phyloP scores from a whole-genome alignment of 345 rosid genomes.

The Hibiscus syriacus region DNA sequence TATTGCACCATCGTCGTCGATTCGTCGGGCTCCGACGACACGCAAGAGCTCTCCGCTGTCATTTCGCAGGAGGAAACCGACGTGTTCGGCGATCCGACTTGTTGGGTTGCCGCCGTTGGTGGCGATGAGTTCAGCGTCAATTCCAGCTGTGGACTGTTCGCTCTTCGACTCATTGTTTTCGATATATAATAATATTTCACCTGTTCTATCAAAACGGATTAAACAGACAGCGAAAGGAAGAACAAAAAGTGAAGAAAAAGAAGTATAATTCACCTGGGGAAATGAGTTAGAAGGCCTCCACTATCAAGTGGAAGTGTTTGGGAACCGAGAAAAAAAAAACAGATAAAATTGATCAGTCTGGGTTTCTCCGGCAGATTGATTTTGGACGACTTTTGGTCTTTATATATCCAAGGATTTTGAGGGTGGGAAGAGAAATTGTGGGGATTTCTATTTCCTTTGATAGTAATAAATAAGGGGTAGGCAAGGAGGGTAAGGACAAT shows the following conservation, averaged over 20 bases:
- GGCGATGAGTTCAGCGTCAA: constrained; percentile 45
- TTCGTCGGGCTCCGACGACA: constrained; percentile 30
- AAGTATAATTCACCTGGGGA: background rate
- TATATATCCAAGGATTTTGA: background rate
- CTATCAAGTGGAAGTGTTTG: background rate
- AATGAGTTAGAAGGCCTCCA: background rate
- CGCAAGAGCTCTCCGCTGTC: constrained; percentile 38
- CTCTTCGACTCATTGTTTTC: constrained; percentile 23
- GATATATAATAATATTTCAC: too few relatives aligned
- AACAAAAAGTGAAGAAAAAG: background rate
- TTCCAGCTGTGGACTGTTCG: constrained; percentile 28
- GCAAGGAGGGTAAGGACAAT: constrained; percentile 5
- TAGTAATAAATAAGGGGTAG: background rate
- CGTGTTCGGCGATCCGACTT: constrained; percentile 4
- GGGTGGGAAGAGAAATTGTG: background rate
- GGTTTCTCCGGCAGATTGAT: constrained; percentile 1
- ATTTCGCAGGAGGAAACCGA: constrained; percentile 17
- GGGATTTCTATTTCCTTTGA: too few relatives aligned
- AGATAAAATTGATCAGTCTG: background rate
- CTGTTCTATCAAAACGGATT: background rate
- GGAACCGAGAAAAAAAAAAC: background rate
- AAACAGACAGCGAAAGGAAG: background rate
- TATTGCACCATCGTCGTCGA: constrained; percentile 6
- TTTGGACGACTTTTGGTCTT: too few relatives aligned
- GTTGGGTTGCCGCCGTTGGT: constrained; percentile 9